Evolutionary conservation across 495 filamentous ascomycete species (phyloP).

Genomic region (Neurospora terricola): DNA sequence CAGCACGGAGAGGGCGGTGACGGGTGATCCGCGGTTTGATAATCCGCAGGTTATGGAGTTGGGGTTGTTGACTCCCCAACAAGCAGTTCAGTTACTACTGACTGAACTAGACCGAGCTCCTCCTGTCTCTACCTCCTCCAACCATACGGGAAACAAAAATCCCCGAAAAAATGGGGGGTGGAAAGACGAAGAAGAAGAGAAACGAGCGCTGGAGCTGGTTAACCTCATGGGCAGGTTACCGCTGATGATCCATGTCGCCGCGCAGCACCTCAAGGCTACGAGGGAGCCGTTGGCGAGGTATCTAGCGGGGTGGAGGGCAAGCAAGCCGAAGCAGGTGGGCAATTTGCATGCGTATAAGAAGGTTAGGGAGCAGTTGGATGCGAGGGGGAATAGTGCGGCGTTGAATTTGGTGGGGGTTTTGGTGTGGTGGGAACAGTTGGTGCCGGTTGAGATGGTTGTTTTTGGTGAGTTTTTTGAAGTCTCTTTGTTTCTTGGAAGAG

Average conservation of each 20-base stretch:
- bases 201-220: conserved; percentile 55
- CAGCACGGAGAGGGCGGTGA: conserved; percentile 55
- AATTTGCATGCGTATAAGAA: conserved; percentile 55
- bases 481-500: neutral
- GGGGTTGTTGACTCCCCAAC: conserved; percentile 40
- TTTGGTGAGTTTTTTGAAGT: conserved; percentile 36
- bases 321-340: conserved; percentile 51
- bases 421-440: conserved; percentile 61
- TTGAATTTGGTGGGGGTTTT: conserved; percentile 58
- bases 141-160: neutral
- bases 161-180: conserved; percentile 40
- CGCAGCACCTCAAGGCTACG: conserved; percentile 62
- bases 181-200: conserved; percentile 42
- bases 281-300: conserved; percentile 62
- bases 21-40: conserved; percentile 58
- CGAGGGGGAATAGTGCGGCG: conserved; percentile 49
- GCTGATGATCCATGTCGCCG: conserved; percentile 69
- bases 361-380: conserved; percentile 60
- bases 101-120: conserved; percentile 32
- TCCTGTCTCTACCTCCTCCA: neutral
- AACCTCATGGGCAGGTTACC: conserved; percentile 62
- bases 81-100: conserved; percentile 39
- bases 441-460: conserved; percentile 65
- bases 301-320: conserved; percentile 51
- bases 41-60: conserved; percentile 66